Evolutionary conservation across 768 basidiomycete genomes (phyloP), one percentile per base, ranked within the genome.

Genomic region (Tricholoma flavovirens): DNA sequence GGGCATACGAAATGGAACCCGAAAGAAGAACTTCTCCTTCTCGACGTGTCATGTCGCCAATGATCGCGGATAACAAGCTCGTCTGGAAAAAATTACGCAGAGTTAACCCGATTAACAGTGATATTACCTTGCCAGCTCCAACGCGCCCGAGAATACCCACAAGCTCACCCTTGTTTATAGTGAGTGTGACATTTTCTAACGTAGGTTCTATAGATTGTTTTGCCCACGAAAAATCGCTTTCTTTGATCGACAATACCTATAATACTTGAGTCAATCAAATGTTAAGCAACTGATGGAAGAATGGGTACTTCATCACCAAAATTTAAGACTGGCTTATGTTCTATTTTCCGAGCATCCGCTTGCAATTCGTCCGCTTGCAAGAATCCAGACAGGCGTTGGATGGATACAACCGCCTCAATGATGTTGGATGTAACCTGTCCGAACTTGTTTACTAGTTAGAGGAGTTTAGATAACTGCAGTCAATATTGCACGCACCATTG

Each of bases 141-240:
- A 98, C 94, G 19, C 90, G 85, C 14, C 96, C 96, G 15, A 96
- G 78, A 6, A 98, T 72, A 2, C 87, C 92, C 0, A 93, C 77
- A 5, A 98, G 71, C 62, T 97, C 90, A 6, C 95, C 94, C 67
- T 92, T 95, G 52, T 77, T 80, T 2, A 89, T 83, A 0, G 75
- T 77, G 19, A 98, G 61, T 62, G 86, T 83, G 61, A 98, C 86
- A 52, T 83, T 85, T 66, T 91, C 86, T 8, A 98, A 77, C 0
- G 84, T 84, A 0, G 91, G 82, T 40, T 80, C 74, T 6, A 69
- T 62, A 0, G 75, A 74, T 2, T 76, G 73, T 56, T 79, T 82
- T 19, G 75, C 73, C 96, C 96, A 98, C 15, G 77, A 72, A 69
- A 98, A 98, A 59, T 92, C 90, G 4, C 84, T 94, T 32, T 85